Evolutionary conservation across 2,329 filamentous ascomycete genomes (phyloP).

Genomic region (Aureobasidium namibiae): DNA sequence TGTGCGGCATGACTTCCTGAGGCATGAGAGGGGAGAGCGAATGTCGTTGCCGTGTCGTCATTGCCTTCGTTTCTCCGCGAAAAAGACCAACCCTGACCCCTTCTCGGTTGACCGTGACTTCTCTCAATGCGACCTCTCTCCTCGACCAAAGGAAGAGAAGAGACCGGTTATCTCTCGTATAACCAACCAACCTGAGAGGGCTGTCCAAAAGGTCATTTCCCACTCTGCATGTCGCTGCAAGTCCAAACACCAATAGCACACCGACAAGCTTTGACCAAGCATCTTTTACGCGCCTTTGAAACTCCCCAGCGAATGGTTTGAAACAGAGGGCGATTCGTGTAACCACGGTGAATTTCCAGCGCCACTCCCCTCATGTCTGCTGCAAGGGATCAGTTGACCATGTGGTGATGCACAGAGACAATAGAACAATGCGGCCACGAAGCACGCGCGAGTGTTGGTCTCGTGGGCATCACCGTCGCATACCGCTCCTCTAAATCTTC

Average conservation of each 20-base stretch:
- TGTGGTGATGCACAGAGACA: not conserved
- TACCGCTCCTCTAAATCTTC: not conserved
- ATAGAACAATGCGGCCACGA: not conserved
- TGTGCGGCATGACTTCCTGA: not conserved
- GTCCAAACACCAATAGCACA: not conserved
- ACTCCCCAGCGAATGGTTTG: not conserved
- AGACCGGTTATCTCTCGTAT: not conserved
- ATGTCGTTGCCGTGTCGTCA: not conserved
- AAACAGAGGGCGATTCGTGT: slow-evolving; percentile 1
- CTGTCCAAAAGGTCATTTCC: not conserved
- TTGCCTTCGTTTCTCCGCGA: not conserved
- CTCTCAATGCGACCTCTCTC: not conserved
- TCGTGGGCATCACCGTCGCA: not conserved
- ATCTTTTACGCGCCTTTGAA: slow-evolving; percentile 4
- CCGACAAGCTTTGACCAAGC: slow-evolving; percentile 9
- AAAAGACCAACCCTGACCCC: not conserved
- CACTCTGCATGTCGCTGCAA: not conserved
- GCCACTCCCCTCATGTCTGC: not conserved
- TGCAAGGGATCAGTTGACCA: slow-evolving; percentile 9
- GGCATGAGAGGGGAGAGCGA: not conserved
- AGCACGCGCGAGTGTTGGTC: not conserved
- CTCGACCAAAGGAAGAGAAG: not conserved
- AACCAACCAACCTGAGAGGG: not conserved
- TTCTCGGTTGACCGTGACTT: not conserved
- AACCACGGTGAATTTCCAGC: not conserved